A percentile compares a stretch with the other conserved stretches of the same genome.
phyloP scores from a whole-genome alignment of 257 asterid genomes.

The Orobanche coerulescens region DNA sequence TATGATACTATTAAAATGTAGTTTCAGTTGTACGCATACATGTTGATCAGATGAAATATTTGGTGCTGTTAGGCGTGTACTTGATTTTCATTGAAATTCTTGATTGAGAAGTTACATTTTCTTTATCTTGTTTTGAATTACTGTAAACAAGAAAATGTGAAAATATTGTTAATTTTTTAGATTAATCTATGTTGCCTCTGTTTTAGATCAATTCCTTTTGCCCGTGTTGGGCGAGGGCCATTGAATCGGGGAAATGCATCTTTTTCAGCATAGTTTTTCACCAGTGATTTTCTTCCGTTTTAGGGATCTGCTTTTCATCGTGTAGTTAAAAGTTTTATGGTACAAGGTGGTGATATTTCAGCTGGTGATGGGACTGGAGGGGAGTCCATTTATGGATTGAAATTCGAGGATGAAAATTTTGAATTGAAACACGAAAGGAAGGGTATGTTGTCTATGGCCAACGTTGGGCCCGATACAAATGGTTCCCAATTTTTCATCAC shows the following conservation, averaged over 20 bases:
- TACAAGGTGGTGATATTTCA: conserved; percentile 92
- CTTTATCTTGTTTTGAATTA: no score
- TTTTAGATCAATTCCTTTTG: no score
- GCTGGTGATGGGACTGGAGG: conserved; percentile 96
- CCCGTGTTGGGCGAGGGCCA: no score
- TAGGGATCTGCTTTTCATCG: conserved; percentile 84
- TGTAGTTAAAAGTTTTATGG: conserved; percentile 84
- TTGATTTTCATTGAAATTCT: neutral
- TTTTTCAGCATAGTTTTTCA: conserved; percentile 20
- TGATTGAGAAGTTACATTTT: neutral
- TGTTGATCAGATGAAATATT: no score
- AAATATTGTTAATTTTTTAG: neutral
- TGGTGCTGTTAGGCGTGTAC: neutral
- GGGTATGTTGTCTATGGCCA: conserved; percentile 94
- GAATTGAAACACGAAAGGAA: conserved; percentile 83
- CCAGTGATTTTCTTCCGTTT: conserved; percentile 18
- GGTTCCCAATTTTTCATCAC: conserved; percentile 93
- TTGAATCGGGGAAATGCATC: conserved; percentile 19
- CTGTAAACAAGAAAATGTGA: neutral
- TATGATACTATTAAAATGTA: no score
- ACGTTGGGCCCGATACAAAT: conserved; percentile 77
- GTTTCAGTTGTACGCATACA: neutral
- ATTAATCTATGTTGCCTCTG: conserved; percentile 4
- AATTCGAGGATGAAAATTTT: conserved; percentile 85
- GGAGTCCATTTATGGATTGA: conserved; percentile 81